Conservation (phyloP, 1,284 basidiomycete genomes). For the Fomitiporia mediterranea region DNA sequence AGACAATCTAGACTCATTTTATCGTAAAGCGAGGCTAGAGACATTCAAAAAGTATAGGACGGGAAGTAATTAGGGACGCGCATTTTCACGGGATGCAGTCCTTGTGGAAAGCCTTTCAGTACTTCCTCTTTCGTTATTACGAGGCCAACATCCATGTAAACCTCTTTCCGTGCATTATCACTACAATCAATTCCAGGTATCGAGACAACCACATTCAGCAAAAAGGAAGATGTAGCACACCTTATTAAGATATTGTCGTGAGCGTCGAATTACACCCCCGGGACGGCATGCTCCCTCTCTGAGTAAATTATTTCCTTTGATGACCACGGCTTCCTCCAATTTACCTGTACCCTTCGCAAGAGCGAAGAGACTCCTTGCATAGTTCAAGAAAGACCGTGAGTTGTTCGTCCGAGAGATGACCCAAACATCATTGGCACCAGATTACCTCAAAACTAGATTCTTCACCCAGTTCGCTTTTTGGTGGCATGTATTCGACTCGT, state of each 20-base stretch:
- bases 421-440: constrained; percentile 95
- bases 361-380: constrained; percentile 52
- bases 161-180: constrained; percentile 72
- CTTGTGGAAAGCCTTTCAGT: constrained; percentile 76
- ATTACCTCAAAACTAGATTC: constrained; percentile 68
- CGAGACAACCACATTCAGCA: not conserved
- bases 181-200: constrained; percentile 6
- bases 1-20: too few relatives aligned
- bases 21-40: constrained; percentile 16
- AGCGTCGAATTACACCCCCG: constrained; percentile 71
- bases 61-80: constrained; percentile 32
- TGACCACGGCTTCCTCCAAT: constrained; percentile 57
- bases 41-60: not conserved
- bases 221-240: constrained; percentile 32
- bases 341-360: constrained; percentile 28
- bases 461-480: constrained; percentile 35
- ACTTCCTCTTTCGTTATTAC: constrained; percentile 63
- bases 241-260: constrained; percentile 87
- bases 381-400: constrained; percentile 72
- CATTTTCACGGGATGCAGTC: constrained; percentile 83
- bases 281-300: constrained; percentile 47
- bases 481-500: constrained; percentile 52
- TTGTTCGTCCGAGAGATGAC: constrained; percentile 78
- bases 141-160: constrained; percentile 70
- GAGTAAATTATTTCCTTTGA: constrained; percentile 91